A percentile compares a stretch with the other conserved stretches of the same genome.
Conservation (phyloP, 2,329 filamentous ascomycete species). For the Colletotrichum destructivum region DNA sequence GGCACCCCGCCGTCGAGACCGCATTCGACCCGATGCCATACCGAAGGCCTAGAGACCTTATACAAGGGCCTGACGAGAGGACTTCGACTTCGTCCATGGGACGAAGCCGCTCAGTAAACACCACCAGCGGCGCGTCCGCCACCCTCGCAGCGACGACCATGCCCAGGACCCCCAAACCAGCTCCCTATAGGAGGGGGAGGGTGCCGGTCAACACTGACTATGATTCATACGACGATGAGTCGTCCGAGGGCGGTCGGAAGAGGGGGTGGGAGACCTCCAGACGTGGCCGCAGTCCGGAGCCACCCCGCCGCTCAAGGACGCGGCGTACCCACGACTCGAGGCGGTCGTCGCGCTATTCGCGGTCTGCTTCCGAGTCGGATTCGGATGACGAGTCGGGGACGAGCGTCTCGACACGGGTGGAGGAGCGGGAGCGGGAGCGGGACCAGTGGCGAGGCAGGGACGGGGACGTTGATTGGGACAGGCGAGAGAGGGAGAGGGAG, state of each 20-base stretch:
- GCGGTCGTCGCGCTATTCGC: conserved; percentile 52
- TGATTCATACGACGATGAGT: conserved; percentile 24
- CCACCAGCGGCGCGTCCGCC: conserved; percentile 34
- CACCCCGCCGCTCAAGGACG: conserved; percentile 57
- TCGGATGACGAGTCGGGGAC: conserved; percentile 58
- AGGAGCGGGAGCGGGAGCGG: conserved; percentile 44
- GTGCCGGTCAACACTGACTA: conserved; percentile 29
- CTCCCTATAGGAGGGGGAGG: conserved; percentile 37
- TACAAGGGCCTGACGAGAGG: conserved; percentile 52
- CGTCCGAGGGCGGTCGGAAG: conserved; percentile 47
- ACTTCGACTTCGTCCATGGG: conserved; percentile 51
- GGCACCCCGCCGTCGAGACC: conserved; percentile 48
- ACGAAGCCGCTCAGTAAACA: conserved; percentile 41
- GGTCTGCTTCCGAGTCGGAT: conserved; percentile 50
- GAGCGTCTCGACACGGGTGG: conserved; percentile 53
- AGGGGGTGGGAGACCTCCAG: conserved; percentile 45
- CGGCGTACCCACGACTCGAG: conserved; percentile 47
- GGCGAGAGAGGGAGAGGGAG: conserved; percentile 25
- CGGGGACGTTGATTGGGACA: not conserved
- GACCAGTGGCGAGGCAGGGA: conserved; percentile 37
- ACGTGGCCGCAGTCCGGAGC: conserved; percentile 52
- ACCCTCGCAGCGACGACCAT: conserved; percentile 37
- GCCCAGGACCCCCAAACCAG: conserved; percentile 30
- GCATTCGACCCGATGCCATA: conserved; percentile 54
- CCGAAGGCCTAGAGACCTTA: conserved; percentile 46